Base-by-base conservation (phyloP, 179 eudicot species). In the Camellia oleifera region DNA sequence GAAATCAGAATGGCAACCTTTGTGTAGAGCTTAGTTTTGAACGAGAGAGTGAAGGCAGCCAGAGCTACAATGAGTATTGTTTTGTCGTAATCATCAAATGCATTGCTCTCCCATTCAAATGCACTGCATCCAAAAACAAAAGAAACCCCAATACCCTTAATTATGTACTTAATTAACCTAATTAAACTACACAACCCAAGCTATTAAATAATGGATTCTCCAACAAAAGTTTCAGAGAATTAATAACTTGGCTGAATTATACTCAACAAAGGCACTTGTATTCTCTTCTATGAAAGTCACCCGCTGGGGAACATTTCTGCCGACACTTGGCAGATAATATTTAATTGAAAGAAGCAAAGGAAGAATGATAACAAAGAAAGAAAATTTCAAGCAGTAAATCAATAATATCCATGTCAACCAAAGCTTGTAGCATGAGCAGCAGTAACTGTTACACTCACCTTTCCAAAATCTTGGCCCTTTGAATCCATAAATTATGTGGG, bases 1-100 rank as follows among this genome's bases (percentile, higher is more conserved):
- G 72, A 42, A 23, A 20, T 15, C 26, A 32, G 17, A n/a, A 40
- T 20, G 57, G 69, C 54, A 83, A 96, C 97, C 97, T 94, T 88
- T 48, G 77, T 54, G 71, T 85, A 83, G 71, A 78, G 80, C 76
- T 85, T 85, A 42, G 89, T 84, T 82, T 82, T 90, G 76, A 90
- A 77, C 57, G 99, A 92, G 56, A 95, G 90, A 71, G 85, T 83
- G 78, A 92, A 81, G 76, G 88, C 86, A 84, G 98, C 98, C 81
- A 86, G 86, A 80, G 85, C 89, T 32, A 91, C 88, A 81, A 79
- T 79, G 63, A 88, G 85, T 62, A 91, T 69, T 44, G 83, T 76
- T 79, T 80, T 90, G 73, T 82, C 82, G 57, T 85, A 85, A 69
- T 90, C 93, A 81, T 81, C 92, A 80, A 52, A 56, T 45, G 83